These are phyloP conservation scores for Thalassiosira sp. DNA, from an alignment of 352 stramenopile genomes.

Conservation along the genomic window DNA sequence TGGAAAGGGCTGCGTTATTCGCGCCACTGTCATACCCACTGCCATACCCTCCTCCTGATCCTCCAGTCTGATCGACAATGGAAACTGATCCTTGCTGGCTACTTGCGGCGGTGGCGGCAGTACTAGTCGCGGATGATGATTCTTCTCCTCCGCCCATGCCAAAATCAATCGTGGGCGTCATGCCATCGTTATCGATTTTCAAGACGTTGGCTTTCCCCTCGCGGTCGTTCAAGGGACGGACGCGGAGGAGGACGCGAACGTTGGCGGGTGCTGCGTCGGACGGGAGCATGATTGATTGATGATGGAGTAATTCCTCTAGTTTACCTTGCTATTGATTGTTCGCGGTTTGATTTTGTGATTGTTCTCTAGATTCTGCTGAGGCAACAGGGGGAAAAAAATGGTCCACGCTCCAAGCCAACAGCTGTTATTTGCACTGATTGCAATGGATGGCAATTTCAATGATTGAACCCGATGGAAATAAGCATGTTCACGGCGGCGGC, in stretches of 20 bases:
- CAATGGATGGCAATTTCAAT: not conserved
- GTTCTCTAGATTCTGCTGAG: not conserved
- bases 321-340: not conserved
- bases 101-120: not conserved
- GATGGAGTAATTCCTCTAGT: not conserved
- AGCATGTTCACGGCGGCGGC: too few species aligned
- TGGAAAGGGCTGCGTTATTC: not conserved
- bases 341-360: not conserved
- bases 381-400: not conserved
- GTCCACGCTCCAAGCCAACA: not conserved
- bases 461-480: not conserved
- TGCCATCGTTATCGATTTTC: constrained; percentile 24
- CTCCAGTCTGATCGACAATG: constrained; percentile 14
- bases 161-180: constrained; percentile 35
- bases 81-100: constrained; percentile 4
- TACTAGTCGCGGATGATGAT: not conserved
- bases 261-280: constrained; percentile 33
- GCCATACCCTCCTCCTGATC: constrained; percentile 11
- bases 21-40: constrained; percentile 28
- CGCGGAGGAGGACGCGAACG: constrained; percentile 57
- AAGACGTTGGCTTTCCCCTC: constrained; percentile 31
- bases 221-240: constrained; percentile 47
- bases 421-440: not conserved
- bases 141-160: not conserved
- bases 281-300: constrained; percentile 6